Evolutionary conservation across 176 grass and related monocot genomes (phyloP), one percentile per base, ranked within the genome.

Genomic region (Zea luxurians): DNA sequence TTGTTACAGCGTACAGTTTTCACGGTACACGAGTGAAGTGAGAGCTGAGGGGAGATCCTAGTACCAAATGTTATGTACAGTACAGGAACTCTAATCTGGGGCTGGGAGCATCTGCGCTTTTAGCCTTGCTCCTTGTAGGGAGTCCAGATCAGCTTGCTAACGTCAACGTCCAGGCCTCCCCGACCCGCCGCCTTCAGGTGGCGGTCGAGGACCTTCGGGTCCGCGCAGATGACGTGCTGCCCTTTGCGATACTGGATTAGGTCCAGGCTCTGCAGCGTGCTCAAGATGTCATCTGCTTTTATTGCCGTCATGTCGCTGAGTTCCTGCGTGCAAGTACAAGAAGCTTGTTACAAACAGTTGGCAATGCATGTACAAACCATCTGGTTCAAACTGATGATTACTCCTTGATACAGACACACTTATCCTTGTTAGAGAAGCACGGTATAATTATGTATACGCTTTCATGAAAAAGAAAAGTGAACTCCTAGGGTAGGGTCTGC

Each of bases 231-330:
- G 35, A 99, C 90, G 40, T 96, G 96, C 79, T 99, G 92, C 71
- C 96, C 96, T 76, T 99, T 99, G 21, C 89, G 80, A 78, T 99
- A 99, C 72, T 96, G 92, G 84, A 96, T 95, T 68, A 99, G 58
- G 75, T 94, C 92, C 34, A 99, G 88, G 71, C 85, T 90, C 80
- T 99, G 92, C 72, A 99, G 42, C 13, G 96, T 99, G 76, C 75
- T 85, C 78, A 96, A 91, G 58, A 99, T 93, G 76, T 99, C 96
- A 12, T 99, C 92, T 2, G 96, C 76, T 71, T 96, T 99, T 69
- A 99, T 99, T 2, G 92, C 90, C 8, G 96, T 99, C 96, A 99
- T 99, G 41, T 96, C 92, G 13, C 96, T 99, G 45, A 99, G 88
- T 79, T 99, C 96, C 96, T 99, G 88, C 36, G 58, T 74, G 42